phyloP scores from a whole-genome alignment of 371 early-diverging fungal genomes.

The Blastocladiella emersonii region DNA sequence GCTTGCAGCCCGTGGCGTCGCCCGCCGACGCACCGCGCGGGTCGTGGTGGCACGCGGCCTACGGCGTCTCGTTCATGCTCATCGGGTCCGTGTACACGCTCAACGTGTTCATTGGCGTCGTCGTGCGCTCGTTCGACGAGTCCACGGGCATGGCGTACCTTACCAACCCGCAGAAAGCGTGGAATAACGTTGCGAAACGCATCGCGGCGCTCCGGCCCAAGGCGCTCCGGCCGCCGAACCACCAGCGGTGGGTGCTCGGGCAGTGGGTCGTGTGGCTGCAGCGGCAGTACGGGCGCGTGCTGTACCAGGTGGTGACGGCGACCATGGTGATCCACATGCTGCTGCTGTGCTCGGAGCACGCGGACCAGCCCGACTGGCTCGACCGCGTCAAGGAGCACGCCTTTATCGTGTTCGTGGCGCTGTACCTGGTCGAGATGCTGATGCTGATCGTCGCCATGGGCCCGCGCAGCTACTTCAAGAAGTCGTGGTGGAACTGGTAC shows the following conservation, averaged over 20 bases:
- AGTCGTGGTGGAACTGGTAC: background rate
- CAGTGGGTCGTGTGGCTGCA: background rate
- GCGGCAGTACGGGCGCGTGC: background rate
- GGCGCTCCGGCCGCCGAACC: background rate
- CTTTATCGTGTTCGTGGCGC: background rate
- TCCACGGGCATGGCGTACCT: background rate
- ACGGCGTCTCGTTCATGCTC: background rate
- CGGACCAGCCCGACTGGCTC: background rate
- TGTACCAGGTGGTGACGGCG: background rate
- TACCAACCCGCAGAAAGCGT: background rate
- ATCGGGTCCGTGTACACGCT: background rate
- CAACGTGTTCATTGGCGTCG: background rate
- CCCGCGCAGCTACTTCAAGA: background rate
- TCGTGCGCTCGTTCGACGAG: background rate
- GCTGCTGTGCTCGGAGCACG: background rate
- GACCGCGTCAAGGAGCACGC: background rate
- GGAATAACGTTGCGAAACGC: background rate
- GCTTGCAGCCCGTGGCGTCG: background rate
- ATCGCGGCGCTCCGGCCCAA: background rate
- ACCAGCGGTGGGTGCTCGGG: no score
- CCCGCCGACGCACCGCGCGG: background rate
- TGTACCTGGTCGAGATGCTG: background rate
- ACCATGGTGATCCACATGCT: background rate
- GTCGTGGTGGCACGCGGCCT: background rate
- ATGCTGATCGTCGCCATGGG: background rate